These are phyloP conservation scores for Eucalyptus regnans DNA, from an alignment of 345 rosid species.

Conservation along the genomic window DNA sequence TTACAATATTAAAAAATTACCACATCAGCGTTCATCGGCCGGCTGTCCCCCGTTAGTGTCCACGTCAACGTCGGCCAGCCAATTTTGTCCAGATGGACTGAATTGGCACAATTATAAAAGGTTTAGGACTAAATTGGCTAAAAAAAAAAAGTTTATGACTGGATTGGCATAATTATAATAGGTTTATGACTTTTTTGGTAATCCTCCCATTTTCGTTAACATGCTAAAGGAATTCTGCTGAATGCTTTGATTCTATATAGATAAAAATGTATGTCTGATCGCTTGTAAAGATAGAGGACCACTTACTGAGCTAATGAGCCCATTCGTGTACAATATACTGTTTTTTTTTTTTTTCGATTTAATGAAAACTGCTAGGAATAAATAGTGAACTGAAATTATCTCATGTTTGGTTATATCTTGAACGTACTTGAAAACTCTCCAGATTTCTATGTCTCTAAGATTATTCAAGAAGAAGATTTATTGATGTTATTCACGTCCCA, in stretches of 20 bases:
- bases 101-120: too few species aligned
- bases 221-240: neutral
- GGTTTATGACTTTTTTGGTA: too few species aligned
- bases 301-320: neutral
- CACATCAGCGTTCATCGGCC: too few species aligned
- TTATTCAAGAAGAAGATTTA: fast-evolving
- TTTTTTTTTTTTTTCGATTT: neutral
- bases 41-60: too few species aligned
- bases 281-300: neutral
- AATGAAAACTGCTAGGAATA: too few species aligned
- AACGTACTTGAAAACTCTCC: neutral
- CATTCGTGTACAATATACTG: neutral
- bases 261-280: neutral
- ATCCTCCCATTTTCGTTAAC: neutral
- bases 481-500: fast-evolving
- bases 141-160: too few species aligned
- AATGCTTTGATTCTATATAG: neutral
- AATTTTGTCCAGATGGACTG: too few species aligned
- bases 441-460: neutral
- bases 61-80: too few species aligned
- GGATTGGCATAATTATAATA: too few species aligned
- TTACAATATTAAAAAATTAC: too few species aligned
- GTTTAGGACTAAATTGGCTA: too few species aligned
- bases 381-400: neutral
- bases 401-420: neutral